These are phyloP conservation scores for Buxus sempervirens DNA, from an alignment of 164 flowering plant species.

Conservation along the genomic window DNA sequence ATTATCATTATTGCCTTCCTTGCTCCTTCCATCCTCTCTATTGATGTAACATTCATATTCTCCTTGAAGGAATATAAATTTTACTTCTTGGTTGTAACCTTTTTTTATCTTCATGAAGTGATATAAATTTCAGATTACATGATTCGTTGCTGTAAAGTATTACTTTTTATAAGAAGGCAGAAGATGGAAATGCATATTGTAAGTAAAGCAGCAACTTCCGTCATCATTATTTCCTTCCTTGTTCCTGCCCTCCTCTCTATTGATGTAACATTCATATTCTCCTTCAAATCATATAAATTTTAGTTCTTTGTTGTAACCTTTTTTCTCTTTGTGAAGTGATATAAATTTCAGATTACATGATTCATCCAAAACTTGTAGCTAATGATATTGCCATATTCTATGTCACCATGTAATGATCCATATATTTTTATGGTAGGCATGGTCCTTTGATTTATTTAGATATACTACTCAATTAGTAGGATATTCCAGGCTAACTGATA, in stretches of 20 bases:
- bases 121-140: neutral
- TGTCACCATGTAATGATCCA: neutral
- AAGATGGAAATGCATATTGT: constrained; percentile 8
- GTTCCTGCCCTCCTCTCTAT: neutral
- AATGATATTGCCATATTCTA: neutral
- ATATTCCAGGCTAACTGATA: no score
- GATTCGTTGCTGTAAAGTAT: neutral
- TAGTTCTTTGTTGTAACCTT: no score
- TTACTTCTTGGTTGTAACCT: no score
- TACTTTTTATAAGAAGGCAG: neutral
- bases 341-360: neutral
- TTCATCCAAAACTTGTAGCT: neutral
- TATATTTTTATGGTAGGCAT: neutral
- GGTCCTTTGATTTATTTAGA: neutral
- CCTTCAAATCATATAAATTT: constrained; percentile 5
- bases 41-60: neutral
- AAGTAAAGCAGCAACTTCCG: neutral
- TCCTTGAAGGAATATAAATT: constrained; percentile 6
- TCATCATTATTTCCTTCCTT: neutral
- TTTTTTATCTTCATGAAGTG: no score
- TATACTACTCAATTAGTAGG: no score
- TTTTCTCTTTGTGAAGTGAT: no score
- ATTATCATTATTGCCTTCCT: neutral
- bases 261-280: neutral
- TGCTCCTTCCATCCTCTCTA: neutral